Percentiles rank a stretch among this genome's conserved stretches.
These are phyloP conservation scores for Metschnikowia picachoensis DNA, from an alignment of 805 yeast species.

Conservation along the genomic window DNA sequence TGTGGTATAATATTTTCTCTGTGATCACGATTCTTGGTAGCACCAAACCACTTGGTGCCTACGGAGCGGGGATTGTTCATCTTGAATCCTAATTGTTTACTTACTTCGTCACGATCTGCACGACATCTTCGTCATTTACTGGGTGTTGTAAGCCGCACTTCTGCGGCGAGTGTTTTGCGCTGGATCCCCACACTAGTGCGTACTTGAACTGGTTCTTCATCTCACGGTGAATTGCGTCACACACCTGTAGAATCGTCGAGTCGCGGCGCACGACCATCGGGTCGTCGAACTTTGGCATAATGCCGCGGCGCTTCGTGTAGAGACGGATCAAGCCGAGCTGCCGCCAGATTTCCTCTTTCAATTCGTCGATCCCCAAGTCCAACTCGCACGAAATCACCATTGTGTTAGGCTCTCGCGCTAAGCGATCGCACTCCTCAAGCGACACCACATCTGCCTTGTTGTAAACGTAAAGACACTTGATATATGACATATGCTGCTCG, in stretches of 20 bases:
- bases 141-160: slow-evolving; percentile 86
- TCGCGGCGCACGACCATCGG: slow-evolving; percentile 86
- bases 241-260: slow-evolving; percentile 78
- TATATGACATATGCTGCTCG: slow-evolving; percentile 80
- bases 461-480: slow-evolving; percentile 89
- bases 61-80: no score
- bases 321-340: slow-evolving; percentile 75
- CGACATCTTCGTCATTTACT: slow-evolving; percentile 92
- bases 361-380: slow-evolving; percentile 81
- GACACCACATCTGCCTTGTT: slow-evolving; percentile 96
- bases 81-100: no score
- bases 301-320: slow-evolving; percentile 86
- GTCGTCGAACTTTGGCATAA: slow-evolving; percentile 73
- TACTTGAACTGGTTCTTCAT: slow-evolving; percentile 89
- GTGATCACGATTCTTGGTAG: no score
- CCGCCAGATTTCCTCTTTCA: slow-evolving; percentile 91
- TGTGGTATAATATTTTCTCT: no score
- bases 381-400: slow-evolving; percentile 91
- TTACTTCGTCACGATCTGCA: slow-evolving; percentile 81
- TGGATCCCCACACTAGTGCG: slow-evolving; percentile 95
- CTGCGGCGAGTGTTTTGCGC: slow-evolving; percentile 94
- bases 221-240: slow-evolving; percentile 90
- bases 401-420: slow-evolving; percentile 90
- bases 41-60: no score
- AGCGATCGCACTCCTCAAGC: slow-evolving; percentile 85